A percentile compares a stretch with the other conserved stretches of the same genome.
Evolutionary conservation across 345 rosid genomes (phyloP).

Genomic region (Capsella bursapastoris): DNA sequence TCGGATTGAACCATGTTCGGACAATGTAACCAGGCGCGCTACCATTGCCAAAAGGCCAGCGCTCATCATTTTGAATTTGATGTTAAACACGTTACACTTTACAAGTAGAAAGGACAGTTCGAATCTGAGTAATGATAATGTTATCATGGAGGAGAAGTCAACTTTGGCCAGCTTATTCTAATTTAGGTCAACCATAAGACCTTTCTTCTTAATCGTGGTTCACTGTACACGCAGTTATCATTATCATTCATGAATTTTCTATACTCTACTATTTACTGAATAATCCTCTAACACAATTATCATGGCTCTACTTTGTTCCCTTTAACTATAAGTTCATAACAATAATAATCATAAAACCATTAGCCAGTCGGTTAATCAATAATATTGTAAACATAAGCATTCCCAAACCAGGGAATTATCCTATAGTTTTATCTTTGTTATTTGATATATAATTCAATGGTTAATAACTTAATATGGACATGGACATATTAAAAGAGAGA

Average conservation of each 20-base stretch:
- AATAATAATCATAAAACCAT: not conserved
- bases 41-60: not conserved
- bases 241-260: not conserved
- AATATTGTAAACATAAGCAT: not conserved
- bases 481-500: not conserved
- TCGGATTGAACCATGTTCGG: not conserved
- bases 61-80: not conserved
- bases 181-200: not conserved
- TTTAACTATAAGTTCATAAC: not conserved
- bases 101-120: constrained; percentile 7
- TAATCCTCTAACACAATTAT: not conserved
- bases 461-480: not conserved
- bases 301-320: not conserved
- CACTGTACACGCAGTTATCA: not conserved
- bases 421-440: not conserved
- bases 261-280: too few relatives aligned
- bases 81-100: not conserved
- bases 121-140: not conserved
- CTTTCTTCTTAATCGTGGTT: not conserved
- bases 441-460: too few relatives aligned
- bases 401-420: not conserved
- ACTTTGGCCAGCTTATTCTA: not conserved
- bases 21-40: not conserved
- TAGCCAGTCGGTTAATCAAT: not conserved
- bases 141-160: not conserved